phyloP scores from a whole-genome alignment of 208 protist species.

The Acanthamoeba polyphaga region DNA sequence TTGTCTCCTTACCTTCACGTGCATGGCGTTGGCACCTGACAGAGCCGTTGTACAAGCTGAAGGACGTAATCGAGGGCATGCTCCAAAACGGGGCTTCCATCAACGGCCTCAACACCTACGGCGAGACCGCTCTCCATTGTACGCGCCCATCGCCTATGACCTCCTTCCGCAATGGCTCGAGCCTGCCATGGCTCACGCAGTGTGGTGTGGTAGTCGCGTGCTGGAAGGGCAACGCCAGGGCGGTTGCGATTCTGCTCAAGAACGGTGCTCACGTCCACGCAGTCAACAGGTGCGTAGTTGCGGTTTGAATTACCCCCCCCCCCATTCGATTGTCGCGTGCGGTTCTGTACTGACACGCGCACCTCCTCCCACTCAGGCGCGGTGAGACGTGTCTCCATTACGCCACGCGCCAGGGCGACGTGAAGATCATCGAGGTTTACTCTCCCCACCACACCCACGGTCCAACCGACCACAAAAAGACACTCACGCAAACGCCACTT shows the following conservation, averaged over 20 bases:
- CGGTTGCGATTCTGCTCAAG: not conserved
- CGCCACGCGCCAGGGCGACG: not conserved
- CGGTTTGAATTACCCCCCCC: not conserved
- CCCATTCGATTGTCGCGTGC: not conserved
- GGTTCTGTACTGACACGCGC: not conserved
- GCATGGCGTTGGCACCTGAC: not conserved
- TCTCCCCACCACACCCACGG: not conserved
- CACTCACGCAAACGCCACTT: too few relatives aligned
- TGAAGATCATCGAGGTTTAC: not conserved
- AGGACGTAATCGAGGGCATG: not conserved
- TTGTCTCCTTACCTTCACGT: not conserved
- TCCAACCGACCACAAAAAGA: too few relatives aligned
- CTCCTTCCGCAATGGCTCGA: not conserved
- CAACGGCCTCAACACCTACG: not conserved
- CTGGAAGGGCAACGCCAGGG: not conserved
- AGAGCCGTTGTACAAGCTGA: not conserved
- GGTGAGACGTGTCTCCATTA: not conserved
- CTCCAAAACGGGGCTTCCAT: not conserved
- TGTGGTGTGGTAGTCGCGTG: not conserved
- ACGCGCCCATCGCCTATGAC: not conserved
- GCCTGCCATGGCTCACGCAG: not conserved
- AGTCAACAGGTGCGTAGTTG: not conserved
- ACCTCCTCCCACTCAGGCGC: not conserved
- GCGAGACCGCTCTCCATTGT: not conserved
- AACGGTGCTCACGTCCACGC: not conserved